Base-by-base conservation (phyloP, 208 protist species). In the Tritrichomonas musculus region DNA sequence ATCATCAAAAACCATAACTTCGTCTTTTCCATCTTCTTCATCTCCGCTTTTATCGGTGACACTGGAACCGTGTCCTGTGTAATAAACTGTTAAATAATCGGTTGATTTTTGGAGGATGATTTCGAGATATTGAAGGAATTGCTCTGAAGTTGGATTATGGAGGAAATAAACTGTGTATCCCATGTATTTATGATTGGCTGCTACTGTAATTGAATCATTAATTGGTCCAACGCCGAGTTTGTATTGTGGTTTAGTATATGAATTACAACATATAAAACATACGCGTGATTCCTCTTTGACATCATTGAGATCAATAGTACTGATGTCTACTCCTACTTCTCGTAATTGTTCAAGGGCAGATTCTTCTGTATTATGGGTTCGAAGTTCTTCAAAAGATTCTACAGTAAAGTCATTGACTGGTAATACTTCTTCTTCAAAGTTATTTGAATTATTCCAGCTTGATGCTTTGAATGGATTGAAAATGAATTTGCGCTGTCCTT, bases 201-300 rank as follows among this genome's bases (percentile, higher is more conserved):
- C 73, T 53, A 82, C 73, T 47, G 73, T 82, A 50, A 82, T 82
- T 11, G 73, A 82, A 20, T 82, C 73, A 30, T 82, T 82, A 5
- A 82, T 20, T 50, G 73, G 73, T 50, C n/a, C 73, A 33, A 36
- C 5, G 14, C 73, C 73, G 30, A 82, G 41, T 13, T 75, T 44
- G 44, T 25, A 75, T 41, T 33, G n/a, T 75, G 33, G 33, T 75
- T 75, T 75, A 44, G 33, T 36, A 75, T 75, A 75, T 75, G 69
- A 75, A 75, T 75, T 75, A n/a, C 69, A 75, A n/a, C 69, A 75
- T 44, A 75, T 75, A 17, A 75, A 75, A n/a, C 69, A 75, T 44
- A 75, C 41, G 33, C 69, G 14, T 17, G 22, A 33, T 75, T 75
- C 69, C 41, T 36, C 69, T 75, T 75, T 5, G 17, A 75, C 41